These are phyloP conservation scores for Moringa oleifera DNA, from an alignment of 345 rosid species.

Conservation along the genomic window DNA sequence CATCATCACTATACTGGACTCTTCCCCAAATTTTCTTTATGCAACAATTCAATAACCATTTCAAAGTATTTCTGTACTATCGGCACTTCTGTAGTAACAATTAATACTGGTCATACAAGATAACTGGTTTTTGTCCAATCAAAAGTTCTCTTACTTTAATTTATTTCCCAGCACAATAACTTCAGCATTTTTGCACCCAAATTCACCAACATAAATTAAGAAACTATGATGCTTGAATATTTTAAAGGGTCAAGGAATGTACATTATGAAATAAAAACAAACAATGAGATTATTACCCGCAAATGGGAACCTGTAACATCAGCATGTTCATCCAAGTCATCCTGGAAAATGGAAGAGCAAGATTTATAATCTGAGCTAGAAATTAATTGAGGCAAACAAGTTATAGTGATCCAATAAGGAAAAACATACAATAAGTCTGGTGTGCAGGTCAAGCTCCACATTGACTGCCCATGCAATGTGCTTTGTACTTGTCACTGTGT, in stretches of 20 bases:
- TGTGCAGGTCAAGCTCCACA: constrained; percentile 74
- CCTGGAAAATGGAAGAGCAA: constrained; percentile 41
- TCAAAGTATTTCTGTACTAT: no score
- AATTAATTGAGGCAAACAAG: neutral
- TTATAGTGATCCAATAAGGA: neutral
- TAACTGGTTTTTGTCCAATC: no score
- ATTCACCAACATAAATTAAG: constrained; percentile 1
- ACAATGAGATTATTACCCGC: constrained; percentile 47
- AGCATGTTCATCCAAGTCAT: constrained; percentile 83
- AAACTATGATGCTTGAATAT: constrained; percentile 7
- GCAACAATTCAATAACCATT: no score
- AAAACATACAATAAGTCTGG: constrained; percentile 63
- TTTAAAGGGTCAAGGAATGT: neutral
- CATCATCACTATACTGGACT: no score
- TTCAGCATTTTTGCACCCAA: neutral
- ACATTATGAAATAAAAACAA: neutral
- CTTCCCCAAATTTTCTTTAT: no score
- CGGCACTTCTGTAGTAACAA: no score
- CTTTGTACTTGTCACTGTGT: constrained; percentile 65
- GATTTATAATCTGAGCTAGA: neutral
- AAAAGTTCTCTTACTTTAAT: no score
- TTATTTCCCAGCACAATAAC: no score
- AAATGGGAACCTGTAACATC: constrained; percentile 88
- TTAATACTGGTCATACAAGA: no score
- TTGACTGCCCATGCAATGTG: constrained; percentile 80